Conservation (phyloP, 1,139 yeast genomes). For the Sugiyamaella xylanicola region DNA sequence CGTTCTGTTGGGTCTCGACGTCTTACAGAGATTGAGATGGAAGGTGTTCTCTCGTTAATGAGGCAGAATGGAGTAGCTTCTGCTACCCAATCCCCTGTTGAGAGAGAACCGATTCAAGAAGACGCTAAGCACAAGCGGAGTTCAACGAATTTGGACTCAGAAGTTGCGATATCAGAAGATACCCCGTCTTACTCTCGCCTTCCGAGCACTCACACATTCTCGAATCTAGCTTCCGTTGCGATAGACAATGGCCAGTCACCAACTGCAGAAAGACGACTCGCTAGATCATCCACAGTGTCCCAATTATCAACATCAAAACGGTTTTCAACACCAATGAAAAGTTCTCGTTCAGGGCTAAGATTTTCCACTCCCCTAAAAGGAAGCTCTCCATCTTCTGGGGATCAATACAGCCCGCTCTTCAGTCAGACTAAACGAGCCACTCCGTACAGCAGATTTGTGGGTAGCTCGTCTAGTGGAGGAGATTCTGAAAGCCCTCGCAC, state of each 20-base stretch:
- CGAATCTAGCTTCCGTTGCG: not conserved
- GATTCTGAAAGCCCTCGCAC: not conserved
- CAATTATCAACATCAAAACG: not conserved
- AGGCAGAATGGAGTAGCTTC: slow-evolving; percentile 9
- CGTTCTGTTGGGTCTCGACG: slow-evolving; percentile 73
- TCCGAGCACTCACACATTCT: not conserved
- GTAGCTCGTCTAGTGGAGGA: not conserved
- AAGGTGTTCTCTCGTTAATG: slow-evolving; percentile 72
- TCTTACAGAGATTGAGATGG: slow-evolving; percentile 74
- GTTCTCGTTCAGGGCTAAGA: not conserved
- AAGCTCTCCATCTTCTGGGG: not conserved
- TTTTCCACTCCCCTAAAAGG: slow-evolving; percentile 1
- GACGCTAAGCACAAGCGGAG: too few relatives aligned
- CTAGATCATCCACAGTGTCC: not conserved
- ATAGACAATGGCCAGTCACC: not conserved
- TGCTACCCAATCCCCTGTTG: slow-evolving; percentile 2
- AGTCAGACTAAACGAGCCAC: slow-evolving; percentile 10
- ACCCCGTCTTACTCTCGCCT: too few relatives aligned
- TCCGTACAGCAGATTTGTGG: slow-evolving; percentile 8
- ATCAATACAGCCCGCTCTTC: slow-evolving; percentile 9
- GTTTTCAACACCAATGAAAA: slow-evolving; percentile 2
- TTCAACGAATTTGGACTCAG: too few relatives aligned
- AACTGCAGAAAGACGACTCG: not conserved
- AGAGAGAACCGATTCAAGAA: too few relatives aligned
- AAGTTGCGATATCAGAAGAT: too few relatives aligned